phyloP scores from a whole-genome alignment of 1,139 yeast genomes.

The Sugiyamaella grinbergsii region DNA sequence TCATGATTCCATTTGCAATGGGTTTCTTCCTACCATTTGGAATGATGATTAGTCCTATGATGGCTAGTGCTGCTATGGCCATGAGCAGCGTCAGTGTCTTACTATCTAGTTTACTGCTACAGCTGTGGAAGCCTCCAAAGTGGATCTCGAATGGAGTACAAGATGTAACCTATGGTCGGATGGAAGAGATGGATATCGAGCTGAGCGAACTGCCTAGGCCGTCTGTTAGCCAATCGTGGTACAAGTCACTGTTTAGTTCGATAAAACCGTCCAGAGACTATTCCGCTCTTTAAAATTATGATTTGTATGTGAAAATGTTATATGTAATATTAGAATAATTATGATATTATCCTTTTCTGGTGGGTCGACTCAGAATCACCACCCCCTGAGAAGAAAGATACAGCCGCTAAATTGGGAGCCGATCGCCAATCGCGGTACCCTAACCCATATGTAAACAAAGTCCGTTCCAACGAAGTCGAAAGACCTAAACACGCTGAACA shows the following conservation, averaged over 20 bases:
- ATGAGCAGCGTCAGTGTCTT: slow-evolving; percentile 89
- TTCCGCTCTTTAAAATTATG: slow-evolving; percentile 7
- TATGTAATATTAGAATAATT: neutral
- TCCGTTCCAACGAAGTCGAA: neutral
- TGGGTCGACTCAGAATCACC: too few species aligned
- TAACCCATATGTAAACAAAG: slow-evolving; percentile 11
- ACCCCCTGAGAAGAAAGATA: too few species aligned
- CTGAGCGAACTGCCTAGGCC: neutral
- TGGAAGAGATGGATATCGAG: slow-evolving; percentile 17
- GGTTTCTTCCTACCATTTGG: slow-evolving; percentile 82
- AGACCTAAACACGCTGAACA: neutral
- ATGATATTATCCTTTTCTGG: neutral
- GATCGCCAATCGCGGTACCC: slow-evolving; percentile 1
- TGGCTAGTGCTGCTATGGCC: slow-evolving; percentile 90
- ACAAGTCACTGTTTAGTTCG: neutral
- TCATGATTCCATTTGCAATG: slow-evolving; percentile 97
- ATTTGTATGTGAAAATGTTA: slow-evolving; percentile 7
- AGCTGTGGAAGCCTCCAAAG: slow-evolving; percentile 44
- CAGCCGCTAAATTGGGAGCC: too few species aligned
- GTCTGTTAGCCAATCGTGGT: slow-evolving; percentile 1
- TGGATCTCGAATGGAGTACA: slow-evolving; percentile 21
- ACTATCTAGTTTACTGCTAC: slow-evolving; percentile 67
- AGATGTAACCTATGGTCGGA: slow-evolving; percentile 5
- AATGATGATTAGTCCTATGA: slow-evolving; percentile 82
- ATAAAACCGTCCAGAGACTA: slow-evolving; percentile 3